Percentiles rank a stretch among this genome's conserved stretches.
These are phyloP conservation scores for Paraphaeosphaeria minitans DNA, from an alignment of 2,329 filamentous ascomycete genomes.

Conservation along the genomic window DNA sequence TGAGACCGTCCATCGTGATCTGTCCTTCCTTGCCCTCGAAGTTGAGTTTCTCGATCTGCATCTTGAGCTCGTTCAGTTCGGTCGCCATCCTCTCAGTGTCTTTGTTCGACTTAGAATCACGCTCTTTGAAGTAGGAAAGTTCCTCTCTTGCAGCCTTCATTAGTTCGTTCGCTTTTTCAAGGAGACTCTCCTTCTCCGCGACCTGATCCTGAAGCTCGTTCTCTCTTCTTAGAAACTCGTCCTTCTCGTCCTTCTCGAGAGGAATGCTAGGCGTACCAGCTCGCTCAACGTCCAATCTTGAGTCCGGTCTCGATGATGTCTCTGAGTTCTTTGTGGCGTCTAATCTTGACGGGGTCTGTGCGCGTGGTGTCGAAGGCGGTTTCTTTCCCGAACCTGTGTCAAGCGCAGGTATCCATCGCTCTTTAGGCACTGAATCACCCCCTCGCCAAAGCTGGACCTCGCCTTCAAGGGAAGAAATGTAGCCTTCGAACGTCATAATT, in stretches of 20 bases:
- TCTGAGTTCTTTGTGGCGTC: slow-evolving; percentile 53
- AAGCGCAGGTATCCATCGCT: slow-evolving; percentile 78
- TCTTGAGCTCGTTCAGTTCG: slow-evolving; percentile 90
- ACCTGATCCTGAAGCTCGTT: slow-evolving; percentile 98
- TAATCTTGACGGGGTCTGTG: slow-evolving; percentile 66
- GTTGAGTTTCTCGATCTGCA: slow-evolving; percentile 93
- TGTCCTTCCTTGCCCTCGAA: slow-evolving; percentile 97
- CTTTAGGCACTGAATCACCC: slow-evolving; percentile 86
- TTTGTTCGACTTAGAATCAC: slow-evolving; percentile 79
- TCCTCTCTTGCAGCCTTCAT: slow-evolving; percentile 86
- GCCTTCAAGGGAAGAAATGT: slow-evolving; percentile 80
- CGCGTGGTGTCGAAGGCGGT: slow-evolving; percentile 56
- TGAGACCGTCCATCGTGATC: slow-evolving; percentile 97
- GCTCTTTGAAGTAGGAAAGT: slow-evolving; percentile 81
- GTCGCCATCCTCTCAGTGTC: slow-evolving; percentile 86
- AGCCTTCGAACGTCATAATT: slow-evolving; percentile 84
- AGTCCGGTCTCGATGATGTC: slow-evolving; percentile 62
- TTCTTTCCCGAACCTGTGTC: slow-evolving; percentile 59
- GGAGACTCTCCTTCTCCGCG: slow-evolving; percentile 85
- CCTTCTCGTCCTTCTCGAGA: slow-evolving; percentile 93
- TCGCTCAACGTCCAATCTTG: slow-evolving; percentile 72
- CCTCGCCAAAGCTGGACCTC: slow-evolving; percentile 87
- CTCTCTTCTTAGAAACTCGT: slow-evolving; percentile 92
- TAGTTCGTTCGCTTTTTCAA: slow-evolving; percentile 78
- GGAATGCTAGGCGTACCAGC: slow-evolving; percentile 85